Evolutionary conservation across 352 stramenopile genomes (phyloP).

Genomic region (Saprolegnia parasitica): DNA sequence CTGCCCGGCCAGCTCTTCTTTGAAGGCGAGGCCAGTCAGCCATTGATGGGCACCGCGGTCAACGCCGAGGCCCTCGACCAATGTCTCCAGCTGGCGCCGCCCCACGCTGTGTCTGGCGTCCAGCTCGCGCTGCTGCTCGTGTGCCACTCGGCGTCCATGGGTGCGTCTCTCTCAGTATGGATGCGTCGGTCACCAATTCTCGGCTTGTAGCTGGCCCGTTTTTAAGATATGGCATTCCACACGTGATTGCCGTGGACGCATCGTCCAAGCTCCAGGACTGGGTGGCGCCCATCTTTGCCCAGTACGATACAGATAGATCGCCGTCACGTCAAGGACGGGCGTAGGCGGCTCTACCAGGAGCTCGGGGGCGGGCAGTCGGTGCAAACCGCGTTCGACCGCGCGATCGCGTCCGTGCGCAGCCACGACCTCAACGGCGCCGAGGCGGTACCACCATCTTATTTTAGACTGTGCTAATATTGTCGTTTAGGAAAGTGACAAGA

Average conservation of each 20-base stretch:
- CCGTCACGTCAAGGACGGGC: too few species aligned
- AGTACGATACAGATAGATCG: neutral
- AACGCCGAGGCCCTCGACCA: neutral
- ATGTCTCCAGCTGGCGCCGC: neutral
- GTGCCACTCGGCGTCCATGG: slow-evolving; percentile 7
- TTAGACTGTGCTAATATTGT: too few species aligned
- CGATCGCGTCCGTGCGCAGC: neutral
- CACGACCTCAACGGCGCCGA: neutral
- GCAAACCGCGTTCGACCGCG: neutral
- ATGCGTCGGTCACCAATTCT: neutral
- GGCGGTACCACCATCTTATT: neutral
- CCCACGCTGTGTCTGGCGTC: neutral
- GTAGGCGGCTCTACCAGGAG: slow-evolving; percentile 1
- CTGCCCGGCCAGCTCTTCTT: neutral
- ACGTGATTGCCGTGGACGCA: neutral
- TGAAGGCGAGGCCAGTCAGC: slow-evolving; percentile 6
- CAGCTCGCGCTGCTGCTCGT: neutral
- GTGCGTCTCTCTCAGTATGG: neutral
- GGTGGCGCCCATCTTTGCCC: slow-evolving; percentile 3
- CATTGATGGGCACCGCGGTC: neutral
- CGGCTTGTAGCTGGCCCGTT: neutral
- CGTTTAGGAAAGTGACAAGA: neutral
- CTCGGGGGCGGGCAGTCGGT: neutral
- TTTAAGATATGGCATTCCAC: neutral
- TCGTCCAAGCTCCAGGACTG: neutral